Conservation (phyloP, 2,329 filamentous ascomycete species). For the Colletotrichum musae region DNA sequence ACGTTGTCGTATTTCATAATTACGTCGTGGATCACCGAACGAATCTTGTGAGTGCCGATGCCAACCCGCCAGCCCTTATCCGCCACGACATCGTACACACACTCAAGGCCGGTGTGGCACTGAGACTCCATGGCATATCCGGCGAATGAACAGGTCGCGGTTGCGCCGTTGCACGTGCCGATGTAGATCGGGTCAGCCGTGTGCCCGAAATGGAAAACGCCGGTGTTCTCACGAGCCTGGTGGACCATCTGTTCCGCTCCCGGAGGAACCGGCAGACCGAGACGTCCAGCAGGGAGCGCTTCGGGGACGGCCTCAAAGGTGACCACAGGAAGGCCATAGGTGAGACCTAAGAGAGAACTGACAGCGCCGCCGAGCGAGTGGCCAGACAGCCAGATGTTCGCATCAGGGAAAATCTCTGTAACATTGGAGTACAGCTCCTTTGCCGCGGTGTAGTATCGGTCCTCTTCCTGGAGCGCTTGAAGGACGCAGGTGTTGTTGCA, state of each 20-base stretch:
- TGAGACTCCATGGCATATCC: constrained; percentile 94
- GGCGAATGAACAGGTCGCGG: constrained; percentile 89
- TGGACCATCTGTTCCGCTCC: constrained; percentile 79
- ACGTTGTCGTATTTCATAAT: constrained; percentile 86
- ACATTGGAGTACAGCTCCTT: constrained; percentile 94
- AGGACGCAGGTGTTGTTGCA: constrained; percentile 94
- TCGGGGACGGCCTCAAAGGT: constrained; percentile 96
- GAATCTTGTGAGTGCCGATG: constrained; percentile 92
- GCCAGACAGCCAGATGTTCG: constrained; percentile 90
- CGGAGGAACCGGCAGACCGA: constrained; percentile 89
- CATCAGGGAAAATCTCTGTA: constrained; percentile 86
- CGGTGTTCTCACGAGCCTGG: constrained; percentile 80
- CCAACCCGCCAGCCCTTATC: constrained; percentile 95
- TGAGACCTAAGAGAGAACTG: constrained; percentile 88
- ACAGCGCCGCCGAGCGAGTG: constrained; percentile 95
- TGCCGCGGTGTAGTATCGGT: constrained; percentile 91
- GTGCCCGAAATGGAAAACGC: constrained; percentile 92
- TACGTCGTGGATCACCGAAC: constrained; percentile 88
- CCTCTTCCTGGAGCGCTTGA: constrained; percentile 82
- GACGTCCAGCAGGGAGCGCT: constrained; percentile 84
- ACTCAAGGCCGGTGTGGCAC: constrained; percentile 92
- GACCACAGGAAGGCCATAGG: constrained; percentile 90
- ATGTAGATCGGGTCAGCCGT: constrained; percentile 97
- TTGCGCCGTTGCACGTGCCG: constrained; percentile 91
- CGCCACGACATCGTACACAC: constrained; percentile 91